Base-by-base conservation (phyloP, 192 early-diverging fungal genomes). In the Polychytrium aggregatum region DNA sequence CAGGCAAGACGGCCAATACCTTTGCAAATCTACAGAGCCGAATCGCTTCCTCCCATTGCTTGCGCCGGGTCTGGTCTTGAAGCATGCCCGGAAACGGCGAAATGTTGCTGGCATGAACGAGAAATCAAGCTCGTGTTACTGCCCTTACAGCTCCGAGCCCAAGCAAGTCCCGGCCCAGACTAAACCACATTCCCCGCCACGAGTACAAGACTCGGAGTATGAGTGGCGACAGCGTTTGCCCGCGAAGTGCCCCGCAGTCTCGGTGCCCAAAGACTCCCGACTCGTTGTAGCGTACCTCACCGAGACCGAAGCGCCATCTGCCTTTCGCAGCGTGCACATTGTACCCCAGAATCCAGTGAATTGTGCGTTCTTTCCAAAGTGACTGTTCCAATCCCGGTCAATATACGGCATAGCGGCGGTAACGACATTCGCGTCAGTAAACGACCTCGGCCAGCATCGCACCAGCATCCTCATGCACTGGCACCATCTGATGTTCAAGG, bases 1-100 rank as follows among this genome's bases (percentile, higher is more conserved):
- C n/a, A n/a, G n/a, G n/a, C n/a, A n/a, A n/a, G n/a, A n/a, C n/a
- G n/a, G n/a, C n/a, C n/a, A n/a, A n/a, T 58, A 66, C 66, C 47
- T 79, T 74, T 11, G 65, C 65, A 46, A 59, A 70, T 40, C 76
- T 51, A 43, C 76, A 79, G 18, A 79, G 37, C 18, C 64, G 56
- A 27, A 79, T 71, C 1, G 74, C 70, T 58, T 70, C 76, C 43
- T 79, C 76, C 76, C 76, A 79, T 41, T 78, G 74, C 46, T 79
- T 79, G 28, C 64, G 70, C 41, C 55, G 56, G 0, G 67, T 53
- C 30, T 62, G 62, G 36, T 79, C 76, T 55, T 78, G 76, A 31
- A 79, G 57, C 44, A 77, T 50, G 0, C 56, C 65, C 3, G 76
- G 65, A 29, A 72, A 47, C 17, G 76, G 71, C 16, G 67, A 69